Base-by-base conservation (phyloP, 2,329 filamentous ascomycete species). In the Neofusicoccum laricinum region DNA sequence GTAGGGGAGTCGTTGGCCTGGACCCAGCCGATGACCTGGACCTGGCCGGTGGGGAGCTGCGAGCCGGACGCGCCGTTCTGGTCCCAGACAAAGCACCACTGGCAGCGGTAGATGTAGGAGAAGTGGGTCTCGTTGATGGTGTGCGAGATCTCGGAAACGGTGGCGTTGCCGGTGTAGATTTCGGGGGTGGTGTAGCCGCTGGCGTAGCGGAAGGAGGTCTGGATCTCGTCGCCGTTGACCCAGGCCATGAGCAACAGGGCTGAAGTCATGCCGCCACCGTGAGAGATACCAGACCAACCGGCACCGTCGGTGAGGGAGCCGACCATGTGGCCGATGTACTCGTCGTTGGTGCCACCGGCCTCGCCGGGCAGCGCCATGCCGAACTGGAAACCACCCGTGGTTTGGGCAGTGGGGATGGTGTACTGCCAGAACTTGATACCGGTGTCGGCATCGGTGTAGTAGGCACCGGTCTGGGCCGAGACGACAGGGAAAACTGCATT, bases 51-150 rank as follows among this genome's bases (percentile, higher is more conserved):
- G 25, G 68, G 65, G 1, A 79, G 79, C 62, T 79, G 76, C 8
- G 72, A 74, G 51, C 76, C 76, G 14, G 71, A 68, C n/a, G 75
- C 76, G 45, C 78, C 78, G 2, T 75, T 73, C 40, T 80, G 78
- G 62, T 80, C 71, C 79, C 79, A 81, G 12, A 69, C 67, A 77
- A 77, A 81, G 68, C 79, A 81, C 70, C 73, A 70, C 68, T 87
- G 75, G 75, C 88, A 91, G 51, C 86, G 82, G 77, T 89, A 91
- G n/a, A 89, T 82, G 53, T 90, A 71, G 50, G 84, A 84, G 73
- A 85, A 91, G 67, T 84, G 78, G 30, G 84, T 86, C 15, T 80
- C 79, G 69, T 84, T 88, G 64, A 89, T 78, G 30, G 77, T 81
- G 14, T 84, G 82, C 14, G 83, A 85, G 66, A 90, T 84, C 67